Base-by-base conservation (phyloP, 1,139 yeast species). In the Zygosaccharomyces pseudobailii region DNA sequence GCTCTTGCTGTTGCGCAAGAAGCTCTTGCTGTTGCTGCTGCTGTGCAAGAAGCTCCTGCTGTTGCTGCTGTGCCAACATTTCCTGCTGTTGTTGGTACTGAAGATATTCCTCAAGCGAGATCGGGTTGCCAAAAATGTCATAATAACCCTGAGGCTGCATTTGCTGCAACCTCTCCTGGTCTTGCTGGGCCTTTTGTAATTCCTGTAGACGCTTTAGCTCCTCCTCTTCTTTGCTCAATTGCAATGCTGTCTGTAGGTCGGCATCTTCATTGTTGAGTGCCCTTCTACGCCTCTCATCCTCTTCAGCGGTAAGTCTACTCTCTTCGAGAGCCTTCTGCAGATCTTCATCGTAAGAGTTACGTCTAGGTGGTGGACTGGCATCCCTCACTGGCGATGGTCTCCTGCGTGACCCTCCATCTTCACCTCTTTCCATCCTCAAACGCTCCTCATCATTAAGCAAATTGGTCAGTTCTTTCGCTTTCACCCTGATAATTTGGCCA, bases 391-490 rank as follows among this genome's bases (percentile, higher is more conserved):
- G 30, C 28, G 33, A 32, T 6, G 41, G 41, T 47, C 69, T 62
- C 30, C 64, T 55, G 36, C 58, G 49, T 31, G 59, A 46, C 25
- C 53, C 51, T 13, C 51, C 52, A 46, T 61, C 56, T 40, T 65
- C 59, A 35, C 68, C 61, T 55, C 98, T 76, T 66, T 87, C 97
- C 51, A 78, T 79, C 43, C 78, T 73, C 57, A 92, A 76, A 58
- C 96, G 75, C 59, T 89, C 97, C 55, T 87, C 95, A 63, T 92
- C 96, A 58, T 78, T 75, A 60, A 92, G 71, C 51, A 92, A 70
- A 19, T 84, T 70, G 0, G 95, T 90, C 68, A 92, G 74, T 59
- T 88, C 97, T 66, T 86, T 87, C 9, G 98, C 97, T 69, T 90
- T 88, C 40, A 87, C 89, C 53, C 99, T 77, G 54, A 92, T 80